Evolutionary conservation across 805 yeast species (phyloP).

Genomic region (Starmerella floris): DNA sequence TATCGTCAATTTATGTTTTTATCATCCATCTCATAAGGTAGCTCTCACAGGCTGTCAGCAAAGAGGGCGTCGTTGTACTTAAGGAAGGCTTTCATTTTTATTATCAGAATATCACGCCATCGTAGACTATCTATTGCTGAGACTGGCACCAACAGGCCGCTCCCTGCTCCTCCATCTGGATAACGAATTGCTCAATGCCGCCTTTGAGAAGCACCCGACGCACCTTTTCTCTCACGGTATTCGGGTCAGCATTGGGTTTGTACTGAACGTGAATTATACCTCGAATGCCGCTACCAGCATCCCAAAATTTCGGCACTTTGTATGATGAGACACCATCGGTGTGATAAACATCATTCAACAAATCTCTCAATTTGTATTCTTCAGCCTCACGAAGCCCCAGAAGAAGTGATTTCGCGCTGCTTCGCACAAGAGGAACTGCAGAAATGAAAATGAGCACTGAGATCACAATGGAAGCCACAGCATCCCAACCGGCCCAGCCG

Average conservation of each 20-base stretch:
- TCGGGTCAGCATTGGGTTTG: slow-evolving; percentile 48
- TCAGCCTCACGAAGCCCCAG: slow-evolving; percentile 46
- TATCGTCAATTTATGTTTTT: too few relatives aligned
- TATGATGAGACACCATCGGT: slow-evolving; percentile 75
- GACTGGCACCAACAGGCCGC: slow-evolving; percentile 57
- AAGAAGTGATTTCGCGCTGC: slow-evolving; percentile 63
- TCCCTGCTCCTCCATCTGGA: slow-evolving; percentile 55
- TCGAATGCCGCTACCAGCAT: slow-evolving; percentile 37
- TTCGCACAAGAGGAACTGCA: slow-evolving; percentile 68
- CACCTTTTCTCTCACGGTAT: slow-evolving; percentile 46
- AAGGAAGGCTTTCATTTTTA: too few relatives aligned
- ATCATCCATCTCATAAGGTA: too few relatives aligned
- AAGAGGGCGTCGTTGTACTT: too few relatives aligned
- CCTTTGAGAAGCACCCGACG: slow-evolving; percentile 39
- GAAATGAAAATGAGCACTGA: slow-evolving; percentile 68
- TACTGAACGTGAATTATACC: slow-evolving; percentile 81
- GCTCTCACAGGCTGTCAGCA: too few relatives aligned
- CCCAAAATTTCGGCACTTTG: slow-evolving; percentile 89
- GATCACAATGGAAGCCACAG: slow-evolving; percentile 78
- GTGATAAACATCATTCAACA: slow-evolving; percentile 51
- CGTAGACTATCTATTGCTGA: too few relatives aligned
- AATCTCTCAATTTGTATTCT: slow-evolving; percentile 49
- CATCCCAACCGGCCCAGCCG: slow-evolving; percentile 74
- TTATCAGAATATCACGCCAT: too few relatives aligned
- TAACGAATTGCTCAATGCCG: slow-evolving; percentile 41